These are phyloP conservation scores for Didymella keratinophila DNA, from an alignment of 2,329 filamentous ascomycete species.

Conservation along the genomic window DNA sequence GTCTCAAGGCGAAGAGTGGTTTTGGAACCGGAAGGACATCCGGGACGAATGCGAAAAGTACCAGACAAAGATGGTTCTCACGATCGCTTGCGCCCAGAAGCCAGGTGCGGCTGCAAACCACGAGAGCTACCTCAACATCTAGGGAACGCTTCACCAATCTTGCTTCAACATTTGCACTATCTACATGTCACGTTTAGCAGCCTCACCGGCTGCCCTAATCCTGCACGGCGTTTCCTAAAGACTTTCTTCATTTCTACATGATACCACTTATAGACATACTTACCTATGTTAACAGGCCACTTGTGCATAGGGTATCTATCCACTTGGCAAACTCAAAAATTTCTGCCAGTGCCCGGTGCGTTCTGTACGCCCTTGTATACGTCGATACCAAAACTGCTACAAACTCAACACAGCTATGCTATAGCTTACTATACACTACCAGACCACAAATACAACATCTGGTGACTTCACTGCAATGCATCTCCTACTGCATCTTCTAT, in stretches of 20 bases:
- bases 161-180: neutral
- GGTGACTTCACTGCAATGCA: conserved; percentile 12
- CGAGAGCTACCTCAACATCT: conserved; percentile 34
- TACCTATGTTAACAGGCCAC: conserved; percentile 4
- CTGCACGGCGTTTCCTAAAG: neutral
- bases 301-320: neutral
- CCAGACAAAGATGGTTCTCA: conserved; percentile 39
- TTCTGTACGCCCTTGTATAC: neutral
- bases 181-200: neutral
- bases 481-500: conserved; percentile 2
- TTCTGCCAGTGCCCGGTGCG: neutral
- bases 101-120: conserved; percentile 15
- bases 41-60: conserved; percentile 35
- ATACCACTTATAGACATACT: conserved; percentile 23
- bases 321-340: neutral
- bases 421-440: neutral
- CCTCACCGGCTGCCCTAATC: neutral
- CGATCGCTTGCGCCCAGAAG: conserved; percentile 37
- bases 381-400: neutral
- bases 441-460: neutral
- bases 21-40: conserved; percentile 35
- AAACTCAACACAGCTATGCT: neutral
- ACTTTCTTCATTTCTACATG: conserved; percentile 13
- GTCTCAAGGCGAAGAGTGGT: conserved; percentile 37
- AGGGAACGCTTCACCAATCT: neutral